Evolutionary conservation across 805 yeast species (phyloP), one percentile per base, ranked within the genome.

Genomic region (Candida dajiaensis): DNA sequence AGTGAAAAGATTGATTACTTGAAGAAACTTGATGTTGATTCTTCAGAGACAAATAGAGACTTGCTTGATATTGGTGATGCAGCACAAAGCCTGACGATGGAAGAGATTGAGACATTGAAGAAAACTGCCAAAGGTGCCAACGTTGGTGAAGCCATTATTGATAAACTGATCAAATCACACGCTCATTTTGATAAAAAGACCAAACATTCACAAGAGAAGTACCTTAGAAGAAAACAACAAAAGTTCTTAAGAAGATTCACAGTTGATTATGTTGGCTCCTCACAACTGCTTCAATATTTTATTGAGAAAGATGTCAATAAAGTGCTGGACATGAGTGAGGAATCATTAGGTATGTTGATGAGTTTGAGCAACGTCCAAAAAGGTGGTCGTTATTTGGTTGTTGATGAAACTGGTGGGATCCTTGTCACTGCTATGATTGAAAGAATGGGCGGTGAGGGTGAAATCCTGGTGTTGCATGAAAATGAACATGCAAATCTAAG

Each of bases 351-450:
- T 0, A 69, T 85, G 64, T 67, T 89, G 57, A 67, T 94, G 67
- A 82, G 83, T 50, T 73, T 84, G 55, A 96, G 84, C 2, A 89
- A 92, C 60, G 77, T 94, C 29, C 80, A 82, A 58, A 89, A 96
- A 1, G 96, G 96, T 11, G 98, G 99, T 1, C 80, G 77, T 48
- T 94, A 94, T 59, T 69, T 94, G 20, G 83, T 92, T 4, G 73
- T 89, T 45, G 99, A 94, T 60, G 99, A 94, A 60, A 85, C 96
- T n/a, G 90, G 96, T 28, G 97, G 98, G 7, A 73, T 92, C n/a
- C 62, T 94, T 1, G 77, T 86, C 6, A 86, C 86, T 50, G 88
- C 95, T 4, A 72, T 94, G 74, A 62, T 94, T 66, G 99, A 94
- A 63, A 74, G 97, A 61, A 87, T 95, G 92, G 81, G 80, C 50